These are phyloP conservation scores for Coniochaeta ligniaria DNA, from an alignment of 2,329 filamentous ascomycete genomes.

Conservation along the genomic window DNA sequence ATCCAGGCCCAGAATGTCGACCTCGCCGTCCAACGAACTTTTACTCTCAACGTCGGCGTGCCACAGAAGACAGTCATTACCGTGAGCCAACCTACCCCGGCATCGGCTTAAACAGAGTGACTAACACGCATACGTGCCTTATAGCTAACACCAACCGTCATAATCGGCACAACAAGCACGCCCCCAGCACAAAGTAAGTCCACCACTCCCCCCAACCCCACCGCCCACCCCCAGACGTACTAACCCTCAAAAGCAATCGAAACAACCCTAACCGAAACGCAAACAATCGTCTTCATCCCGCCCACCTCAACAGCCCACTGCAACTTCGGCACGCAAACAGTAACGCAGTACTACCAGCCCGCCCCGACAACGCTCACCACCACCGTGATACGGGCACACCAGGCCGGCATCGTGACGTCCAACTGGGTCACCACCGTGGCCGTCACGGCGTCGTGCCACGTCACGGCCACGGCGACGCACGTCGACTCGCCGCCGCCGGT, in stretches of 20 bases:
- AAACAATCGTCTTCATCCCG: constrained; percentile 8
- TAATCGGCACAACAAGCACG: constrained; percentile 12
- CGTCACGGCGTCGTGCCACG: constrained; percentile 10
- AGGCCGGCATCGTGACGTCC: constrained; percentile 8
- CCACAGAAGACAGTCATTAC: constrained; percentile 10
- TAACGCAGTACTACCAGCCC: constrained; percentile 9
- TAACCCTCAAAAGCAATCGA: constrained; percentile 3
- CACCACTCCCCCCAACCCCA: neutral
- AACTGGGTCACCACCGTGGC: constrained; percentile 11
- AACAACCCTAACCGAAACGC: constrained; percentile 5
- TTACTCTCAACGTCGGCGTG: constrained; percentile 10
- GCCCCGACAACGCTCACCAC: constrained; percentile 8
- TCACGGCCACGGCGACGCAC: constrained; percentile 4
- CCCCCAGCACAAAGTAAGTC: constrained; percentile 7
- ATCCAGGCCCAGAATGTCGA: constrained; percentile 14
- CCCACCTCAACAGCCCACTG: constrained; percentile 7
- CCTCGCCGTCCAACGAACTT: constrained; percentile 13
- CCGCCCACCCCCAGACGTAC: neutral
- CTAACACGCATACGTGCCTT: neutral
- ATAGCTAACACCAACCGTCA: constrained; percentile 11
- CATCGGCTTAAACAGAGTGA: neutral
- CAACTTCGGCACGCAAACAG: constrained; percentile 7
- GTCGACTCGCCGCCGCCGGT: constrained; percentile 4
- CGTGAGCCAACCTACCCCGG: neutral
- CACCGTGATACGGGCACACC: constrained; percentile 7